phyloP scores from a whole-genome alignment of 2,329 filamentous ascomycete genomes.

The Metarhizium brunneum region DNA sequence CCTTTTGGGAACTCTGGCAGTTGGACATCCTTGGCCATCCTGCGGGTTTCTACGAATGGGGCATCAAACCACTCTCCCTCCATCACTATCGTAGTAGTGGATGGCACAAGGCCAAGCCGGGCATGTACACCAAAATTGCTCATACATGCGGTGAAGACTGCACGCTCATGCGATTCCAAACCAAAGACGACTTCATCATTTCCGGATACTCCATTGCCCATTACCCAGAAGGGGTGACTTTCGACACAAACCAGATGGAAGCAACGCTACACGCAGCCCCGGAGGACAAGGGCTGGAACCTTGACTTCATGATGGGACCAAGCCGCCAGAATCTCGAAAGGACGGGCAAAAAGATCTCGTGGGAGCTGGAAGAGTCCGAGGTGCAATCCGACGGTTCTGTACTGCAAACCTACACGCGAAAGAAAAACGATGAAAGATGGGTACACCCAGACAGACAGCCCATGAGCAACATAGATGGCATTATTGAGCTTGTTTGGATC shows the following conservation, averaged over 20 bases:
- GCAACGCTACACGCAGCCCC: slow-evolving; percentile 40
- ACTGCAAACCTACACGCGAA: slow-evolving; percentile 43
- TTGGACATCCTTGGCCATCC: slow-evolving; percentile 52
- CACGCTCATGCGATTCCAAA: slow-evolving; percentile 48
- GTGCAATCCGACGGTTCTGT: slow-evolving; percentile 40
- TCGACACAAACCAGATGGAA: slow-evolving; percentile 41
- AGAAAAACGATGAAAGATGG: slow-evolving; percentile 45
- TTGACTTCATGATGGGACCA: slow-evolving; percentile 42
- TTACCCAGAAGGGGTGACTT: slow-evolving; percentile 42
- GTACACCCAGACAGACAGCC: slow-evolving; percentile 32
- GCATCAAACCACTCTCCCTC: slow-evolving; percentile 49
- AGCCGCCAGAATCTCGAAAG: slow-evolving; percentile 36
- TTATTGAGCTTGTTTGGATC: slow-evolving; percentile 50
- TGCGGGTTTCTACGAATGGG: slow-evolving; percentile 55
- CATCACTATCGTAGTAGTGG: slow-evolving; percentile 56
- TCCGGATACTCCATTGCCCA: slow-evolving; percentile 51
- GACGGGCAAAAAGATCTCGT: slow-evolving; percentile 42
- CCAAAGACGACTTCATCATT: slow-evolving; percentile 42
- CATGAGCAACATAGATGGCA: slow-evolving; percentile 44
- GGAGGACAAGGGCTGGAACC: slow-evolving; percentile 39
- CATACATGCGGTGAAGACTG: slow-evolving; percentile 53
- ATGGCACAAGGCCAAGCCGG: slow-evolving; percentile 45
- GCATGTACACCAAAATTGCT: slow-evolving; percentile 47
- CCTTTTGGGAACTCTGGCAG: slow-evolving; percentile 49
- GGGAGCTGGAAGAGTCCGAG: slow-evolving; percentile 43